Evolutionary conservation across 176 grass and related monocot species (phyloP), one percentile per base, ranked within the genome.

Genomic region (Alloteropsis semialata): DNA sequence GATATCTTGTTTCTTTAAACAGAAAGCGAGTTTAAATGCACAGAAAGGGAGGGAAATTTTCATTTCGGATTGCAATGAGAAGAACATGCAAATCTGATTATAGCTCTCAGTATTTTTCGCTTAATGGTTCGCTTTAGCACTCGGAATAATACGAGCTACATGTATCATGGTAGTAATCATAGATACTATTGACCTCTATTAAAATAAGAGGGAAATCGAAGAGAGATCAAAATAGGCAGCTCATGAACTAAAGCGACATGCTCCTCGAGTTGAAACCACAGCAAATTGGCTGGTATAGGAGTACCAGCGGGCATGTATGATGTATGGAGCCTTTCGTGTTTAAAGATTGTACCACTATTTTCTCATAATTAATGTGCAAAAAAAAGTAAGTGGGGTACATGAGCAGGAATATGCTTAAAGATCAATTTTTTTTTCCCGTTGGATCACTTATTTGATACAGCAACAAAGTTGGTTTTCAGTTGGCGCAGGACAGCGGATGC

Each of bases 381-480:
- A n/a, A n/a, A n/a, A 68, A 68, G 65, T 42, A 24, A 38, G 9
- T n/a, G 9, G 10, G 46, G 6, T 3, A 9, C 11, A 57, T 38
- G 28, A 24, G 14, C 46, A 70, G 21, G 41, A 69, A 30, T 6
- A 72, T 48, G 6, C 43, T 72, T 15, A 41, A 76, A 57, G 19
- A 75, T 8, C 8, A 10, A 37, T 57, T n/a, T n/a, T n/a, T n/a
- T n/a, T n/a, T n/a, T n/a, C n/a, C n/a, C n/a, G n/a, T 24, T 30
- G 11, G 59, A 56, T 18, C n/a, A 76, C 19, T 74, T 22, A 21
- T 81, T 80, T 80, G 57, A 74, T 49, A 62, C 64, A 78, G 7
- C 60, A 29, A 7, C 15, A 72, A 10, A 72, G 68, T 82, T 64
- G 9, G 18, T 48, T 64, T 74, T 79, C 19, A 12, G 71, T 75